A percentile compares a stretch with the other conserved stretches of the same genome.
phyloP scores from a whole-genome alignment of 805 yeast genomes.

The Candida coleopterorum region DNA sequence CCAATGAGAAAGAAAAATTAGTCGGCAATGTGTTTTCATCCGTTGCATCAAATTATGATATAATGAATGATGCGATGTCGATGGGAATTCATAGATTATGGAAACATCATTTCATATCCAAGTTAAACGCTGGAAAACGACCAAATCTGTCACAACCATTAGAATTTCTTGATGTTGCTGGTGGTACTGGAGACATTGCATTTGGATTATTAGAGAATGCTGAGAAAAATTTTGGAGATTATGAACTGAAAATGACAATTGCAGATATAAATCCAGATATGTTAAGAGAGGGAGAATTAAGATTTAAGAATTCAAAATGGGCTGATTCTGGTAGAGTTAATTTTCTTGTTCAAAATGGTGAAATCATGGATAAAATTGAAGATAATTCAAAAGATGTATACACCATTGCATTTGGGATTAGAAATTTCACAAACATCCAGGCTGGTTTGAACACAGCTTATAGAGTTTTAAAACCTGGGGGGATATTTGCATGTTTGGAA shows the following conservation, averaged over 20 bases:
- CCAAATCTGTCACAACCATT: conserved; percentile 77
- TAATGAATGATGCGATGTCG: conserved; percentile 98
- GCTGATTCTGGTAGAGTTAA: conserved; percentile 61
- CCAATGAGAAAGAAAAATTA: conserved; percentile 73
- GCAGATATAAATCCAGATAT: conserved; percentile 95
- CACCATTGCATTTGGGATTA: conserved; percentile 95
- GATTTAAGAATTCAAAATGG: conserved; percentile 59
- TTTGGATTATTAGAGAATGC: conserved; percentile 94
- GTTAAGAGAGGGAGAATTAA: conserved; percentile 85
- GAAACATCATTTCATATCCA: conserved; percentile 86
- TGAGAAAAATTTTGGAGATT: conserved; percentile 66
- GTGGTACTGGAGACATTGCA: conserved; percentile 98
- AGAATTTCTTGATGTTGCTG: conserved; percentile 92
- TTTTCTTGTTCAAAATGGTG: conserved; percentile 91
- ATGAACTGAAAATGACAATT: conserved; percentile 73
- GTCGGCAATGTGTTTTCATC: conserved; percentile 89
- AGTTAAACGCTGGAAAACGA: conserved; percentile 89
- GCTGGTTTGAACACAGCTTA: conserved; percentile 94
- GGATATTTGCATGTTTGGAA: conserved; percentile 94
- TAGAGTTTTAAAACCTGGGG: conserved; percentile 94
- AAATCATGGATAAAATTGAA: conserved; percentile 74
- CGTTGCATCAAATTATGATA: conserved; percentile 90
- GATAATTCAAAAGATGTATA: conserved; percentile 90
- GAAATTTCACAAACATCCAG: conserved; percentile 93
- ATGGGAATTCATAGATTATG: conserved; percentile 91